Evolutionary conservation across 345 rosid genomes (phyloP), one percentile per base, ranked within the genome.

Genomic region (Salix purpurea): DNA sequence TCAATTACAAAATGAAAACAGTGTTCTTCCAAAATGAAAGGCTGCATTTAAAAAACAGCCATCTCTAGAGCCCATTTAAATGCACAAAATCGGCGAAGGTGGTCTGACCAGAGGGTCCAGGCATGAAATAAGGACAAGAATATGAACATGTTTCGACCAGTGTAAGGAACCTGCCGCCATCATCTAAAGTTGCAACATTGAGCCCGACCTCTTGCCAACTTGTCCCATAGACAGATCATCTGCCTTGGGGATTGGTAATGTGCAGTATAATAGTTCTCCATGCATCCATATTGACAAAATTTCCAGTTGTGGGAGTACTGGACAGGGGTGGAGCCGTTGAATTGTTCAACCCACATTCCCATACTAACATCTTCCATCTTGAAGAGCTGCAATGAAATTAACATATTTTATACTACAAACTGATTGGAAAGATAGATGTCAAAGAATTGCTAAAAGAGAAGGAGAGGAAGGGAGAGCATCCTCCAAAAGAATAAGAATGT

Each of bases 291-390:
- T 74, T 96, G 99, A 76, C 99, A 93, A 81, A 96, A 96, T 79
- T 96, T 96, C 98, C 92, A 88, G 80, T 79, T 93, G 83, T 96
- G 99, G 4, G 97, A 91, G 82, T 93, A 93, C 70, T 91, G 97
- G 4, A 96, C 99, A 3, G 90, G 48, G 3, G 42, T 72, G 0
- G 94, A 60, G 37, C 88, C 65, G 80, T 93, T 96, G 86, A 88
- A 92, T 79, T 91, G 89, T 88, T 90, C 92, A 56, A 96, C 92
- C 99, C 99, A 96, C 94, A 92, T 84, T 82, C 99, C 98, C 98
- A 96, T 93, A 78, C 98, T 96, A 73, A 93, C 98, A 87, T 96
- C 94, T 86, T 96, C 97, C 99, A 96, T 96, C 90, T 91, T 96
- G 86, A 96, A 96, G 48, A 92, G 90, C 97, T 91, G 91, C 73